Base-by-base conservation (phyloP, 108 stramenopile species). In the Skeletonema menzelii region DNA sequence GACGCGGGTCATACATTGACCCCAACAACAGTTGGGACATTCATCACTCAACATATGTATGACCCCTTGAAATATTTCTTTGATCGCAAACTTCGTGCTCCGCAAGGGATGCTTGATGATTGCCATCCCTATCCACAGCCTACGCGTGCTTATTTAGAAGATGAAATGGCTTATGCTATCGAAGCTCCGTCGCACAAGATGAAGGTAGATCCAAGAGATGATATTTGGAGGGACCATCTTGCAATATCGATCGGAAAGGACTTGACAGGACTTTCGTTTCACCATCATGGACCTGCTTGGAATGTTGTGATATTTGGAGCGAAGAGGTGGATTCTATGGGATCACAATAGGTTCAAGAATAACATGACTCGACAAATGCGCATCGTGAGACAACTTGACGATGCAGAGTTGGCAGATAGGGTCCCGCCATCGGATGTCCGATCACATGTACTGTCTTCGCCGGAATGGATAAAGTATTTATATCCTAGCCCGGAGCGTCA, bases 11-110 rank as follows among this genome's bases (percentile, higher is more conserved):
- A 61, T 15, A 79, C 38, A 5, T 53, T 79, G 4, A 62, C 32
- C 30, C 77, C 70, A 12, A 79, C 77, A 19, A 79, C 77, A 3
- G 70, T 79, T 4, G 70, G 66, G 46, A 70, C 66, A 42, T 79
- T 79, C 53, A 59, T 79, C 65, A 79, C 77, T 0, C 53, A 79
- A 42, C 77, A 79, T 61, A 71, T 79, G 70, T 79, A 79, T 57
- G 65, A 79, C 47, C 77, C 77, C 12, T 59, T 72, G 70, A 79
- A 79, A 63, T 80, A 80, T 57, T 73, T 80, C 63, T 80, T 80
- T 58, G 79, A 80, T 65, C 79, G 79, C 31, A 80, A 80, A 70
- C 70, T 80, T 61, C 67, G 68, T 57, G 73, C 73, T 44, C 72
- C 72, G 10, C 34, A 67, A 49, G 72, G 68, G 8, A 34, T 80